Base-by-base conservation (phyloP, 1,139 yeast species). In the Kluyveromyces sp. region DNA sequence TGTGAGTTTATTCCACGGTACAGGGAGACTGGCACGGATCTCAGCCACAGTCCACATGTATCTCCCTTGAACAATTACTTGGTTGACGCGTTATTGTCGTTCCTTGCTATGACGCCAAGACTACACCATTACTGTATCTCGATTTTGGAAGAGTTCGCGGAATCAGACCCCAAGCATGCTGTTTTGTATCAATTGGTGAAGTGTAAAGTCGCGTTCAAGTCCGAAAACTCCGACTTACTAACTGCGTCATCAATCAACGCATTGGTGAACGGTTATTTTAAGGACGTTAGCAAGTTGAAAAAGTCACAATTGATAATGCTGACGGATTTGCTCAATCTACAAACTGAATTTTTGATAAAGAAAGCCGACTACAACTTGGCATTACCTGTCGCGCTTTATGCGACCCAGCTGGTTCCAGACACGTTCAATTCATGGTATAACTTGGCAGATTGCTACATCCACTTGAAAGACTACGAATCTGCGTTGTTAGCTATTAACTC, bases 401-500 rank as follows among this genome's bases (percentile, higher is more conserved):
- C 96, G 1, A 88, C 88, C 8, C 79, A 82, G 54, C 74, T 90
- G 1, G 77, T 90, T 1, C 96, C 97, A 0, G 81, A 94, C 2
- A 95, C 85, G 60, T 90, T 87, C 64, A 75, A 76, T 51, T 73
- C 94, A 4, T 92, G 97, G 98, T 78, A 83, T 21, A 70, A 75
- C 50, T 69, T 92, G 43, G 87, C 88, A 2, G 74, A 77, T 57
- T 81, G 83, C 8, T 86, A 90, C 61, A 83, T 90, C 37, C 71
- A 80, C 46, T 69, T 75, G 52, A 81, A 78, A 46, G 88, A 88
- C 62, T 84, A 77, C 57, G 81, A 79, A 50, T 80, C 77, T 58
- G 97, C 97, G 0, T 71, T 92, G 50, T 67, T 87, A 45, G 81
- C 96, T 0, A 73, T 92, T 54, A 92, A 92, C 62, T 85, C 96